A percentile compares a stretch with the other conserved stretches of the same genome.
These are phyloP conservation scores for Escallonia rubra DNA, from an alignment of 129 eudicot genomes.

Conservation along the genomic window DNA sequence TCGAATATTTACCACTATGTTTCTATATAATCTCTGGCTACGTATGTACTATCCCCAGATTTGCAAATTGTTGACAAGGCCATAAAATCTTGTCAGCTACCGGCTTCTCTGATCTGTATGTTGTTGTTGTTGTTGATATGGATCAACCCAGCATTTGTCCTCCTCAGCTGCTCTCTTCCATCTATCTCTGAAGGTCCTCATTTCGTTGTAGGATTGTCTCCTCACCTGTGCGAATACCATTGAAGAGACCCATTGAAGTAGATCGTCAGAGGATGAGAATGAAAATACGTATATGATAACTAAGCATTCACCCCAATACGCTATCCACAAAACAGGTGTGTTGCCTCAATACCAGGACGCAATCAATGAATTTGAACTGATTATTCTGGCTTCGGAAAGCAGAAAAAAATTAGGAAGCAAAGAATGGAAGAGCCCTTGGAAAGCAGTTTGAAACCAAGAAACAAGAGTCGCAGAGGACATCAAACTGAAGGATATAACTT, in stretches of 20 bases:
- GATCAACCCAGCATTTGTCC: conserved; percentile 83
- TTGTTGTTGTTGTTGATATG: conserved; percentile 18
- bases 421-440: too few relatives aligned
- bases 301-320: too few relatives aligned
- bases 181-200: conserved; percentile 57
- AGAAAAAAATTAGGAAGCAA: too few relatives aligned
- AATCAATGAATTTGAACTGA: too few relatives aligned
- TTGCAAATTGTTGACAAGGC: conserved; percentile 1
- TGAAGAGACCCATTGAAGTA: neutral
- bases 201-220: conserved; percentile 62
- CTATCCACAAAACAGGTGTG: too few relatives aligned
- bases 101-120: conserved; percentile 3
- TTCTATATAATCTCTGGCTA: neutral
- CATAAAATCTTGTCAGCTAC: neutral
- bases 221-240: conserved; percentile 50
- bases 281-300: neutral
- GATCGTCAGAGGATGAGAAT: neutral
- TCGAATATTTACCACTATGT: neutral
- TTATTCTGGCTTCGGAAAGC: too few relatives aligned
- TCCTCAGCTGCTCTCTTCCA: conserved; percentile 62
- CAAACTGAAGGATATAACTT: too few relatives aligned
- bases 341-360: too few relatives aligned
- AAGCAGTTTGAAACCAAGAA: too few relatives aligned
- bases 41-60: neutral
- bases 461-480: too few relatives aligned